Conservation (phyloP, 768 basidiomycete species). For the Pholiota microspora region DNA sequence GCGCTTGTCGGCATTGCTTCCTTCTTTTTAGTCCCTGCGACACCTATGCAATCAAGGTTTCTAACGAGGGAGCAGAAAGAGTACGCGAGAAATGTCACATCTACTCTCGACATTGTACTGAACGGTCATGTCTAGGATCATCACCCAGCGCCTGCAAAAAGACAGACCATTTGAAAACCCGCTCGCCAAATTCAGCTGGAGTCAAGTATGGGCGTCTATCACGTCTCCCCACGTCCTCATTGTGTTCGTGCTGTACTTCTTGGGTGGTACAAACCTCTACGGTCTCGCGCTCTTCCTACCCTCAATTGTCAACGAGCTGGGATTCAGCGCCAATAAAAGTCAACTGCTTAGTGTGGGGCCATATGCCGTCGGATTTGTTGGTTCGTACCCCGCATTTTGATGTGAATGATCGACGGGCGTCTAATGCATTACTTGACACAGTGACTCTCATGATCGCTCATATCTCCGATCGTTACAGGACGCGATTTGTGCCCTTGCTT, state of each 20-base stretch:
- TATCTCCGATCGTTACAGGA: neutral
- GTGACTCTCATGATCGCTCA: neutral
- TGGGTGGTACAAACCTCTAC: constrained; percentile 32
- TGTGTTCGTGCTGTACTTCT: constrained; percentile 32
- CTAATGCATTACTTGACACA: neutral
- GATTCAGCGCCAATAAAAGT: constrained; percentile 28
- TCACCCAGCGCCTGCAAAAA: constrained; percentile 26
- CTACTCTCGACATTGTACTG: no score
- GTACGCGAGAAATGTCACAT: constrained; percentile 13
- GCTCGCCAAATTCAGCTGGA: constrained; percentile 28
- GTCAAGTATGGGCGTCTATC: constrained; percentile 28
- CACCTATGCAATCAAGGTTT: constrained; percentile 28
- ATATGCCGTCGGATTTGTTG: constrained; percentile 33
- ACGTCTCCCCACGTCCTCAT: constrained; percentile 33
- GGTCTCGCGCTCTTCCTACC: constrained; percentile 35
- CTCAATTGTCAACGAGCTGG: constrained; percentile 34
- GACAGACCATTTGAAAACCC: constrained; percentile 30
- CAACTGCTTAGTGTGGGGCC: constrained; percentile 38
- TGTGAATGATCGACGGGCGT: constrained; percentile 23
- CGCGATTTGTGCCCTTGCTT: neutral
- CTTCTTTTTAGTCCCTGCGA: constrained; percentile 36
- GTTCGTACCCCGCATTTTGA: constrained; percentile 18
- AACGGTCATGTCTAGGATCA: constrained; percentile 16
- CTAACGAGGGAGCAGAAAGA: constrained; percentile 30
- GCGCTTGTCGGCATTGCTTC: constrained; percentile 42